Evolutionary conservation across 2,329 filamentous ascomycete genomes (phyloP), one percentile per base, ranked within the genome.

Genomic region (Dendrostoma leiphaemia): DNA sequence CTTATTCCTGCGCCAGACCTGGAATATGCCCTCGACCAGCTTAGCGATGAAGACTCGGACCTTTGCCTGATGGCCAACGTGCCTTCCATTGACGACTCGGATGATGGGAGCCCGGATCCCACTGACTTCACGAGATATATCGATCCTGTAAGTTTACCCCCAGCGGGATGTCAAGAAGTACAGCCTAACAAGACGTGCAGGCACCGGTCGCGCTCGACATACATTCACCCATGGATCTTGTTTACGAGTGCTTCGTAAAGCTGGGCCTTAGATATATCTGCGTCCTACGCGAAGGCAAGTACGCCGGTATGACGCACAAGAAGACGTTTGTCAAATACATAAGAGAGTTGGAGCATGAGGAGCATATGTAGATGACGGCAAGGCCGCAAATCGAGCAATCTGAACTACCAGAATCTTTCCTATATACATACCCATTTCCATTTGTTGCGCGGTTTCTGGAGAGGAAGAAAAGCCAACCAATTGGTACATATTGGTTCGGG

Each of bases 221-320:
- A 28, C 84, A 86, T 61, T 94, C 89, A 0, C 90, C 94, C 0
- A 92, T 97, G 83, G 92, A 97, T 67, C 74, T 99, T 35, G 94
- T 97, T 4, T 97, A 96, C 64, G 94, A 99, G 68, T 93, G 91
- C 65, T 99, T 97, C 69, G 89, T 90, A 48, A 99, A 99, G 72
- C 78, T 99, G 8, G 94, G 94, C 1, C 72, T 99, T 61, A 80
- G 94, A 58, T 97, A 96, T 70, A 88, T 99, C 47, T 97, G 94
- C 67, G 91, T 97, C 4, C 75, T 94, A 24, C 83, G 82, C 52
- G 86, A 96, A 61, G 94, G 94, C 23, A 84, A 84, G 58, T 99
- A 90, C 71, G 89, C 89, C 2, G 94, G 94, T 59, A 82, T 99
- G 78, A 83, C 88, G 48, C 94, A 99, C 71, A 97, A 97, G 77